These are phyloP conservation scores for Gossypium bickii DNA, from an alignment of 345 rosid genomes.

Conservation along the genomic window DNA sequence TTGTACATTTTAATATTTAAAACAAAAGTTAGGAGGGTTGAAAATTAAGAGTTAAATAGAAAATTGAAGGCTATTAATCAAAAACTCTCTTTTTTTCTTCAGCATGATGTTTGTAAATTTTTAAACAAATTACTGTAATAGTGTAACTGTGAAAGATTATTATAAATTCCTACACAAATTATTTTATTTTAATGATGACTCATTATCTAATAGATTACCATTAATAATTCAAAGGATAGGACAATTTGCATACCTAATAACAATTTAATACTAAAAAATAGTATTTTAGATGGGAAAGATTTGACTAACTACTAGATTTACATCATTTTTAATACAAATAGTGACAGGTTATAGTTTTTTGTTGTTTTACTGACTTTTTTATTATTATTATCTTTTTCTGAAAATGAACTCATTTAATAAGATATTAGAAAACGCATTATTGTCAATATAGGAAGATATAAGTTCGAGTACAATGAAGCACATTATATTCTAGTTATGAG, in stretches of 20 bases:
- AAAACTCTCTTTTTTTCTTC: neutral
- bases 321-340: too few species aligned
- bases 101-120: neutral
- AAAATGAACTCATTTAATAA: too few species aligned
- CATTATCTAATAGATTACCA: neutral
- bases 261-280: neutral
- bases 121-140: neutral
- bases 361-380: neutral
- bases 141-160: neutral
- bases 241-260: neutral
- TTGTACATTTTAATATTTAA: constrained; percentile 59
- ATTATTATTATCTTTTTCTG: neutral
- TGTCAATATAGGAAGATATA: too few species aligned
- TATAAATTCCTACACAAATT: neutral
- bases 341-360: neutral
- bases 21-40: constrained; percentile 55
- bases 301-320: neutral
- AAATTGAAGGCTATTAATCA: neutral
- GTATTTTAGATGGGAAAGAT: neutral
- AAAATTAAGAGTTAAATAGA: neutral
- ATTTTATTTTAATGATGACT: neutral
- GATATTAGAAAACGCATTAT: fast-evolving
- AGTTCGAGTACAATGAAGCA: fast-evolving
- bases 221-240: neutral
- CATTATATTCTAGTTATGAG: too few species aligned